Evolutionary conservation across 2,329 filamentous ascomycete species (phyloP), one percentile per base, ranked within the genome.

Genomic region (Ilyonectria mors-panacis): DNA sequence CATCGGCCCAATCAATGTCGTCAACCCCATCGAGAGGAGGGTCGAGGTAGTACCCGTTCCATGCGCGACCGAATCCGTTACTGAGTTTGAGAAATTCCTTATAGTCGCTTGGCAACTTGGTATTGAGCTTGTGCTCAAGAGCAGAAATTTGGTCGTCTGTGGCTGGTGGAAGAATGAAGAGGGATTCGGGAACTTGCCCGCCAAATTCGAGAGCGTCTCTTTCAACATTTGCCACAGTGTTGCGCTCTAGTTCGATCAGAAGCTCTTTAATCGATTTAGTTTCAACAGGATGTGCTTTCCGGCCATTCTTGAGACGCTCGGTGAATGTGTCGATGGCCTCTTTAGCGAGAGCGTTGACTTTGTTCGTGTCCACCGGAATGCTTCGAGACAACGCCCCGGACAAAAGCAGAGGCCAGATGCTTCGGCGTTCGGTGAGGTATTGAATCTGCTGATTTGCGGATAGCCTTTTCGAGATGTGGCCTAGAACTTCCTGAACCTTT

Each of bases 21-120:
- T 72, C 65, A 4, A 71, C 65, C 8, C 28, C 47, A 4, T 33
- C 33, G 1, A 73, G 26, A 0, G 50, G 56, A 7, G 64, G 45
- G 0, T 70, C 71, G 4, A 57, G 48, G 17, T 58, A 66, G 13
- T 63, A 71, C 1, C 72, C 71, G 9, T 73, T 73, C 72, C 71
- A 73, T n/a, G 64, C 54, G 2, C 61, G 23, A n/a, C 65, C 71
- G 39, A 74, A 73, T 0, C 72, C 72, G 42, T 73, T 74, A 15
- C 48, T 73, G 13, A 71, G 59, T 19, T 57, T 70, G 1, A 73
- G 35, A n/a, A 73, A 73, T 1, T 67, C 63, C 4, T 74, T 74
- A 15, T 72, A 72, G 28, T 73, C 71, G 1, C 45, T 47, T n/a
- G 71, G 71, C 0, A 73, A 23, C 0, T 23, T 51, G 0, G 45